A percentile compares a stretch with the other conserved stretches of the same genome.
Conservation (phyloP, 2,329 filamentous ascomycete genomes). For the Tolypocladium tundrense region DNA sequence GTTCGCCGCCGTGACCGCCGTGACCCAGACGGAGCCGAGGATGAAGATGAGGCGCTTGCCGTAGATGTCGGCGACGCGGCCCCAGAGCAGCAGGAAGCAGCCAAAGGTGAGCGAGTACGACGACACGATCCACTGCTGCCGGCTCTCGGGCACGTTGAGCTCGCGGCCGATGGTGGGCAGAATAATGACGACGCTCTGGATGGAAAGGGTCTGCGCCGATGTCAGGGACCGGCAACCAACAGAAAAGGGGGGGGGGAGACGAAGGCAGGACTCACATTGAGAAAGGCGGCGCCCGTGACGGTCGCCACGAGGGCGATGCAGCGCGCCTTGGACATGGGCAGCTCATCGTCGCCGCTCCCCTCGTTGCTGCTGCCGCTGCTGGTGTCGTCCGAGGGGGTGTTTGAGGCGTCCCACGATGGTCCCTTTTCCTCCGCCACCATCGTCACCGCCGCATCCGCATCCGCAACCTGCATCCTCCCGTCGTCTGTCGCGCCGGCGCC, state of each 20-base stretch:
- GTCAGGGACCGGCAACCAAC: conserved; percentile 2
- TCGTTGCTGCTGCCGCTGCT: conserved; percentile 3
- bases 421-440: neutral
- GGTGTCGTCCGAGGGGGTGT: neutral
- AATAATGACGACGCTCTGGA: conserved; percentile 51
- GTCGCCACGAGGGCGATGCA: conserved; percentile 45
- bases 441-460: neutral
- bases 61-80: conserved; percentile 56
- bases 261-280: conserved; percentile 31
- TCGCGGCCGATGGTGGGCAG: conserved; percentile 49
- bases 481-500: neutral
- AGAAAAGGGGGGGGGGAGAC: neutral
- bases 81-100: conserved; percentile 59
- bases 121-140: conserved; percentile 57
- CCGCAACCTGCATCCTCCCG: neutral
- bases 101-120: conserved; percentile 57
- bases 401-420: neutral
- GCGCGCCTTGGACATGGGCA: conserved; percentile 37
- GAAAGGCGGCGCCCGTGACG: conserved; percentile 43
- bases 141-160: conserved; percentile 44
- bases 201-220: conserved; percentile 37
- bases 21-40: conserved; percentile 52
- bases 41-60: conserved; percentile 58
- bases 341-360: conserved; percentile 12
- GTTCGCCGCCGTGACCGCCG: conserved; percentile 45